Evolutionary conservation across 2,329 filamentous ascomycete species (phyloP).

Genomic region (Sarocladium strictum): DNA sequence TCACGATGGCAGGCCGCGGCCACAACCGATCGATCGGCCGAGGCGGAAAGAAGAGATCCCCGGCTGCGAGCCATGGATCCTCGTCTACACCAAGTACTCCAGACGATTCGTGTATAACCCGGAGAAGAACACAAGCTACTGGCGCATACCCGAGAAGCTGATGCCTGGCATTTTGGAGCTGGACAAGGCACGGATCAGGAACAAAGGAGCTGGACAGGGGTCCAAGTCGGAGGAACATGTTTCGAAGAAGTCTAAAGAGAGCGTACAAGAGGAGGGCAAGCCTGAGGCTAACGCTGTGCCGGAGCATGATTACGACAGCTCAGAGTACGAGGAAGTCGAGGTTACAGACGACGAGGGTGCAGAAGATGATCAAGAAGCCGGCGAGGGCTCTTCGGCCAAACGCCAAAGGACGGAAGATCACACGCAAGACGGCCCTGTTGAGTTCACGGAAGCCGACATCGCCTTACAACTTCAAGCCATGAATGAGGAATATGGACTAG

Average conservation of each 20-base stretch:
- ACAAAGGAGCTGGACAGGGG: conserved; percentile 35
- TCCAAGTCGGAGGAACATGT: conserved; percentile 9
- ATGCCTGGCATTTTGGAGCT: conserved; percentile 69
- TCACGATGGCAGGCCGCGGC: conserved; percentile 53
- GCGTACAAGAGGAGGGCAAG: neutral
- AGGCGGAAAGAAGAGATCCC: conserved; percentile 75
- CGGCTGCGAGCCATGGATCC: conserved; percentile 76
- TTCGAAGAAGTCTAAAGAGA: conserved; percentile 1
- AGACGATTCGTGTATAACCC: conserved; percentile 87
- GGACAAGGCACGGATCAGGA: conserved; percentile 65
- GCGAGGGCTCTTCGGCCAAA: conserved; percentile 44
- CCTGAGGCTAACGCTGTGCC: conserved; percentile 10
- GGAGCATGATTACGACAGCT: conserved; percentile 44
- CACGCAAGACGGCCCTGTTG: conserved; percentile 53
- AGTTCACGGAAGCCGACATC: conserved; percentile 93
- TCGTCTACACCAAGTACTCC: conserved; percentile 89
- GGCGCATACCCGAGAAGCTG: conserved; percentile 87
- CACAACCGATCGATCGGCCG: conserved; percentile 73
- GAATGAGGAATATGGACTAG: conserved; percentile 77
- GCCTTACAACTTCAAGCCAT: conserved; percentile 86
- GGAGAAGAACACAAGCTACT: conserved; percentile 81
- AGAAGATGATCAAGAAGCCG: conserved; percentile 32
- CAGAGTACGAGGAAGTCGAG: conserved; percentile 69
- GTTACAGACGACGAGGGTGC: conserved; percentile 49
- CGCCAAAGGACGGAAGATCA: conserved; percentile 44